phyloP scores from a whole-genome alignment of 2,329 filamentous ascomycete species.

The Diaporthe amygdali region DNA sequence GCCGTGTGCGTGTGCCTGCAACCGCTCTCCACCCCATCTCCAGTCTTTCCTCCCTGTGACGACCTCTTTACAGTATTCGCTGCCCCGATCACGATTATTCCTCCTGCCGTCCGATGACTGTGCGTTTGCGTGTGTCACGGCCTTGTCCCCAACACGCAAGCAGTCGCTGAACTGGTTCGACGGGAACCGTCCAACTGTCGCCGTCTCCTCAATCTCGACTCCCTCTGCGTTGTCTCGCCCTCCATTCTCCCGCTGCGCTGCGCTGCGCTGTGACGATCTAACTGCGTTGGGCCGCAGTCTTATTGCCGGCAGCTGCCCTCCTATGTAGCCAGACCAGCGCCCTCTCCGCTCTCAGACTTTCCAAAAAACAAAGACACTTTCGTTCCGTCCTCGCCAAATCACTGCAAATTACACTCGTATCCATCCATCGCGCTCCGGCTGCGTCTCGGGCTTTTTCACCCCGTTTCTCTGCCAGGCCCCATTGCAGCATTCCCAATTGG shows the following conservation, averaged over 20 bases:
- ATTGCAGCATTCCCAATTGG: conserved; percentile 4
- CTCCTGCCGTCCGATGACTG: not conserved
- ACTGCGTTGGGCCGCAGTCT: conserved; percentile 12
- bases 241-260: not conserved
- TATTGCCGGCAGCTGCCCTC: conserved; percentile 4
- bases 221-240: not conserved
- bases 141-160: not conserved
- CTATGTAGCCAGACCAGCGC: not conserved
- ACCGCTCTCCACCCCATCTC: conserved; percentile 24
- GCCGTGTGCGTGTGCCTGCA: conserved; percentile 11
- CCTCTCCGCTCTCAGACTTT: not conserved
- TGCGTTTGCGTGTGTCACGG: not conserved
- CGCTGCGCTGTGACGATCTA: not conserved
- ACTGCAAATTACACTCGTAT: conserved; percentile 8
- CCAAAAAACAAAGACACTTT: not conserved
- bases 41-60: conserved; percentile 27
- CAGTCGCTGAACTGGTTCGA: not conserved
- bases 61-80: not conserved
- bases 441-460: conserved; percentile 8
- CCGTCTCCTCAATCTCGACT: not conserved
- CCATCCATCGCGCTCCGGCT: conserved; percentile 2
- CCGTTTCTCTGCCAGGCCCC: not conserved
- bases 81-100: conserved; percentile 9
- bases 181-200: not conserved
- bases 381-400: not conserved